Evolutionary conservation across 371 early-diverging fungal species (phyloP).

Genomic region (Capillidium heterosporum): DNA sequence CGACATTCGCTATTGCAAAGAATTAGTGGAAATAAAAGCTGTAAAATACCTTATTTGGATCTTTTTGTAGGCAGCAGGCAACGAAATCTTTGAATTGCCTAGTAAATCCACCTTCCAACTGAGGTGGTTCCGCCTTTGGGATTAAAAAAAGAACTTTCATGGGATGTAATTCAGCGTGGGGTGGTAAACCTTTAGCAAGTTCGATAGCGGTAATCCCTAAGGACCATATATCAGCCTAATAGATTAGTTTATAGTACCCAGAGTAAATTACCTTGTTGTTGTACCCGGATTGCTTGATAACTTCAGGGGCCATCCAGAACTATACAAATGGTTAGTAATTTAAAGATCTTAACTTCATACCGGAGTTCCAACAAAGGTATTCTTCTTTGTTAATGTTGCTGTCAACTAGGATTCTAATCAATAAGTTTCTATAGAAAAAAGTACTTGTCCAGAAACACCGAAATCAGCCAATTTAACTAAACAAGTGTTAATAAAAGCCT

Average conservation of each 20-base stretch:
- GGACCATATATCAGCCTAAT: conserved; percentile 92
- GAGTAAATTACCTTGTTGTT: conserved; percentile 43
- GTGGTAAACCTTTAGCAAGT: conserved; percentile 83
- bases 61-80: conserved; percentile 63
- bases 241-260: background rate
- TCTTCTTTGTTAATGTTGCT: conserved; percentile 81
- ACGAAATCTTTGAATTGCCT: conserved; percentile 85
- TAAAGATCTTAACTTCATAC: conserved; percentile 14
- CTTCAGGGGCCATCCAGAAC: conserved; percentile 99
- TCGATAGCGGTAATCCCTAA: conserved; percentile 97
- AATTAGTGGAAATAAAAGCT: background rate
- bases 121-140: conserved; percentile 80
- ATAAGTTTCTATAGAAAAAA: background rate
- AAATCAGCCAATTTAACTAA: conserved; percentile 92
- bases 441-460: conserved; percentile 87
- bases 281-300: conserved; percentile 90
- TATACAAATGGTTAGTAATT: conserved; percentile 6
- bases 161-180: conserved; percentile 80
- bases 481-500: background rate
- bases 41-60: conserved; percentile 42
- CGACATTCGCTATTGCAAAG: conserved; percentile 44
- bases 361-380: conserved; percentile 98
- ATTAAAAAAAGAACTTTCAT: conserved; percentile 86
- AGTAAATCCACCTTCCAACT: conserved; percentile 47
- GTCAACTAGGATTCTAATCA: conserved; percentile 34